Conservation (phyloP, 345 rosid genomes). For the Reutealis trisperma region DNA sequence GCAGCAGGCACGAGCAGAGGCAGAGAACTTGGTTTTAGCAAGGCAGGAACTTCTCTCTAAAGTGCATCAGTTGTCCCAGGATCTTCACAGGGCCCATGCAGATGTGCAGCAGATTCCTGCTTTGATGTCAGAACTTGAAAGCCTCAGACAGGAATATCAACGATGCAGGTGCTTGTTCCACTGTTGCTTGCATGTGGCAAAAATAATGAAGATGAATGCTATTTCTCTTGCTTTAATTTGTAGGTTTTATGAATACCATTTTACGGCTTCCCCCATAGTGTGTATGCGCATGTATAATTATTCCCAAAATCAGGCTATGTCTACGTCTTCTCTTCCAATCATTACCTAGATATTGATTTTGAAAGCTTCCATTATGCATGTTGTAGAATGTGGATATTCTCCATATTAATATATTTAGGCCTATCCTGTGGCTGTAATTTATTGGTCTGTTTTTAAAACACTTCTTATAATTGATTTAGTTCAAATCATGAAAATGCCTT, state of each 20-base stretch:
- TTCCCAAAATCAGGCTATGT: no score
- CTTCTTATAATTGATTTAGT: background rate
- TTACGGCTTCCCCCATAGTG: no score
- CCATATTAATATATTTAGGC: background rate
- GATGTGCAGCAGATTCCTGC: constrained; percentile 83
- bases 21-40: constrained; percentile 59
- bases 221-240: no score
- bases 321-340: background rate
- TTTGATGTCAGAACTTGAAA: constrained; percentile 77
- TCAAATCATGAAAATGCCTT: background rate
- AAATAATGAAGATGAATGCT: no score
- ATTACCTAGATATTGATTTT: background rate
- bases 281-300: no score
- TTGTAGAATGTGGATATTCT: background rate
- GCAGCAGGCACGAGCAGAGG: constrained; percentile 75
- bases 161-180: constrained; percentile 71
- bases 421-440: background rate
- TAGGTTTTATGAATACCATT: no score
- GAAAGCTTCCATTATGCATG: background rate
- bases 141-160: constrained; percentile 84
- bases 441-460: background rate
- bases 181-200: background rate
- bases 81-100: constrained; percentile 66
- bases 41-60: constrained; percentile 85
- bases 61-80: constrained; percentile 72